These are phyloP conservation scores for Solanum bukasovii DNA, from an alignment of 257 asterid genomes.

Conservation along the genomic window DNA sequence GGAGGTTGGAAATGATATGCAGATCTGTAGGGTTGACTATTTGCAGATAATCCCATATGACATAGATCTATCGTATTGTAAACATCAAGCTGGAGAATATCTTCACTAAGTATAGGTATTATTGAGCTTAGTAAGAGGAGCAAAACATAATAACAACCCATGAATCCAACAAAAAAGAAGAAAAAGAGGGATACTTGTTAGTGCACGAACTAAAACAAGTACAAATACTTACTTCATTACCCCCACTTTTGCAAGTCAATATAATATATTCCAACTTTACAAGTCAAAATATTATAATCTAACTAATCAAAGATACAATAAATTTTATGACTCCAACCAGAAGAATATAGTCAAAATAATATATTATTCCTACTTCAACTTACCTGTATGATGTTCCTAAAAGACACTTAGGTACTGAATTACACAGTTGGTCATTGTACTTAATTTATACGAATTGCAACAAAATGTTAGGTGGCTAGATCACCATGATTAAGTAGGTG, in stretches of 20 bases:
- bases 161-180: background rate
- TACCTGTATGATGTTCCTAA: background rate
- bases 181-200: background rate
- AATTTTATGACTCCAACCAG: background rate
- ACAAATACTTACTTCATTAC: background rate
- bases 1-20: no score
- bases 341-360: background rate
- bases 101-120: background rate
- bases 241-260: background rate
- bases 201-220: background rate
- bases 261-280: background rate
- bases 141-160: background rate
- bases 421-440: background rate
- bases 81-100: background rate
- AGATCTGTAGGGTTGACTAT: no score
- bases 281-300: background rate
- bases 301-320: background rate
- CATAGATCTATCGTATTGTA: background rate
- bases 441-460: background rate
- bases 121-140: background rate
- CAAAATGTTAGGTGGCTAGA: no score
- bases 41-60: no score
- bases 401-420: background rate
- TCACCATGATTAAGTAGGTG: no score
- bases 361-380: background rate